Base-by-base conservation (phyloP, 768 basidiomycete genomes). In the Xerocomellus dryophilus region DNA sequence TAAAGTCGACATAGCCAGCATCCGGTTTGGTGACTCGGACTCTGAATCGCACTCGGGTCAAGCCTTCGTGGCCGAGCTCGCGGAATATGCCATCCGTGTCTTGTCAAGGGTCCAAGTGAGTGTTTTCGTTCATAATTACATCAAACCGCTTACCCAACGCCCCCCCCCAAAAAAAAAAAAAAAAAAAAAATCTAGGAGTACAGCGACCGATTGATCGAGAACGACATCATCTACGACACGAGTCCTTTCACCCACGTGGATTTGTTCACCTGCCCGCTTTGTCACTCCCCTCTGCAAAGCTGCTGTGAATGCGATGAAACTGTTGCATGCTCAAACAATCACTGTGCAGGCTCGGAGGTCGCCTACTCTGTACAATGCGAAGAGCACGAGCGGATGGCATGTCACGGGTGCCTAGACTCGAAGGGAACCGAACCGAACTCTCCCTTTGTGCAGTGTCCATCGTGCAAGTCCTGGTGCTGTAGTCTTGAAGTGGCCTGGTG, bases 251-350 rank as follows among this genome's bases (percentile, higher is more conserved):
- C 7, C 6, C 4, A 23, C 2, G 53, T 46, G 7, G 27, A 57
- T 12, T 18, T 57, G 25, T n/a, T 43, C 0, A 57, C 52, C 10
- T 57, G 56, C 20, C 47, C 52, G 4, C 47, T 54, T 10, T 57
- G 53, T 46, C 17, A 5, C 29, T 32, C 11, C 27, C 9, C 0
- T 21, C 31, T 57, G 7, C 14, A 1, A 5, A 32, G 35, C 7
- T 57, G 52, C 47, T 2, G 3, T 11, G 4, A 20, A 10, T 51
- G 49, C 29, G n/a, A 35, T 4, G 17, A n/a, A 34, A n/a, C 5
- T 5, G 46, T 47, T 10, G 34, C 34, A 25, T 57, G 52, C 47
- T 41, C 31, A 5, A 36, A 40, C n/a, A 0, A 6, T 5, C 5
- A 10, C 7, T 54, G 47, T 25, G 6, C 11, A 23, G 47, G 36